Evolutionary conservation across 345 rosid species (phyloP).

Genomic region (Hirschfeldia incana): DNA sequence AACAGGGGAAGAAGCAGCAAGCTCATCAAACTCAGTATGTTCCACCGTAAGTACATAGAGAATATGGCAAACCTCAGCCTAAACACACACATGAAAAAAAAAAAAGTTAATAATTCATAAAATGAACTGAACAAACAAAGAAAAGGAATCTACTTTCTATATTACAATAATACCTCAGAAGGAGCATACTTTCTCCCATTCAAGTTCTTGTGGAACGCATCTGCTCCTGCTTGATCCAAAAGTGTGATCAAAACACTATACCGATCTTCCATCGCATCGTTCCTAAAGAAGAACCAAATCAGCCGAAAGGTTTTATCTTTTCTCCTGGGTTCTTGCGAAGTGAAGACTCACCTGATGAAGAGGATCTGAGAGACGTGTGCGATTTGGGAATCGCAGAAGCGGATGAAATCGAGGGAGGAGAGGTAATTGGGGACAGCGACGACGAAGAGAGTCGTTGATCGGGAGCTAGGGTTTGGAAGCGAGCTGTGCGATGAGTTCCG

Average conservation of each 20-base stretch:
- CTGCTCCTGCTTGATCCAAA: conserved; percentile 57
- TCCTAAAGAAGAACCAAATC: conserved; percentile 50
- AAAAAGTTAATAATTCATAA: neutral
- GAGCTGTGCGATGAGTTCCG: conserved; percentile 62
- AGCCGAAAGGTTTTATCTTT: neutral
- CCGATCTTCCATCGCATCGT: conserved; percentile 90
- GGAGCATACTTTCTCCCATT: conserved; percentile 79
- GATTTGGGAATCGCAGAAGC: conserved; percentile 58
- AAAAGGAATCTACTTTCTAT: neutral
- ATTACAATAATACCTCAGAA: conserved; percentile 53
- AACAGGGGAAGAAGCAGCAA: conserved; percentile 61
- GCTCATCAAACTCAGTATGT: conserved; percentile 60
- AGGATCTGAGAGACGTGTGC: conserved; percentile 53
- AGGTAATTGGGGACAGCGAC: conserved; percentile 86
- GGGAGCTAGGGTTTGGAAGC: conserved; percentile 66
- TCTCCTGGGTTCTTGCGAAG: neutral
- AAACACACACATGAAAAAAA: conserved; percentile 22
- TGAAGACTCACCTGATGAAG: conserved; percentile 56
- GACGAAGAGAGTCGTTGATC: conserved; percentile 71
- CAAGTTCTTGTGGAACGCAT: conserved; percentile 55
- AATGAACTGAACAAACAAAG: neutral
- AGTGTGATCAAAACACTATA: conserved; percentile 74
- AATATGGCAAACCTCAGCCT: conserved; percentile 93
- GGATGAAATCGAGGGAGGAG: conserved; percentile 69
- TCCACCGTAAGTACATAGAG: conserved; percentile 65